Evolutionary conservation across 2,329 filamentous ascomycete species (phyloP), one percentile per base, ranked within the genome.

Genomic region (Aspergillus japonicus): DNA sequence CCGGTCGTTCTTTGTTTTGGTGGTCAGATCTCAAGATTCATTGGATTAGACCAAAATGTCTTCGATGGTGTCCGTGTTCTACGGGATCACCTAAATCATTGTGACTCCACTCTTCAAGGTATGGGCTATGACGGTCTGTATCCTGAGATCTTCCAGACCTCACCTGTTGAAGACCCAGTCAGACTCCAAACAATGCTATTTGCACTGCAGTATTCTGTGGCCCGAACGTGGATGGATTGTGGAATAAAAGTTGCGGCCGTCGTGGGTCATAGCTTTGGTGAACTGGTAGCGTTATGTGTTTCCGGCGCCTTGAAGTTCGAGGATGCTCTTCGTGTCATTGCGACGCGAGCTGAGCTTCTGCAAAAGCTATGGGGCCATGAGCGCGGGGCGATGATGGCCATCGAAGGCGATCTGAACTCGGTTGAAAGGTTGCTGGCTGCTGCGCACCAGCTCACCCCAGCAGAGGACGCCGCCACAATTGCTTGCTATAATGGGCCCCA

Each of bases 1-100:
- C 64, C 69, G 3, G 66, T 79, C 1, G 62, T 80, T 2, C 64
- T 81, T 0, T 69, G 66, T 44, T 79, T 80, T 52, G 77, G 75
- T 2, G 79, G 79, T 2, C 79, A 81, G 52, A 69, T 66, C 2
- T 68, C 68, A 5, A 67, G 59, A 1, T 71, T 65, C 21, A 59
- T 74, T 5, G 68, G 68, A 1, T 59, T 77, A 2, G 62, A 69
- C 31, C 62, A 62, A 12, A 54, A 64, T 1, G 54, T 77, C 1
- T 78, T 71, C 54, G 63, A 74, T 0, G 59, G 53, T n/a, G 65
- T 70, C 7, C 54, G 64, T 2, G 42, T 70, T 1, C 69, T 56
- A 4, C 62, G 59, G 67, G 64, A 60, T 3, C 65, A 80, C 55
- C 66, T 80, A 0, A 68, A 77, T 14, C 11, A 23, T 14, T 52